Evolutionary conservation across 495 filamentous ascomycete species (phyloP), one percentile per base, ranked within the genome.

Genomic region (Astrocystis sublimbata): DNA sequence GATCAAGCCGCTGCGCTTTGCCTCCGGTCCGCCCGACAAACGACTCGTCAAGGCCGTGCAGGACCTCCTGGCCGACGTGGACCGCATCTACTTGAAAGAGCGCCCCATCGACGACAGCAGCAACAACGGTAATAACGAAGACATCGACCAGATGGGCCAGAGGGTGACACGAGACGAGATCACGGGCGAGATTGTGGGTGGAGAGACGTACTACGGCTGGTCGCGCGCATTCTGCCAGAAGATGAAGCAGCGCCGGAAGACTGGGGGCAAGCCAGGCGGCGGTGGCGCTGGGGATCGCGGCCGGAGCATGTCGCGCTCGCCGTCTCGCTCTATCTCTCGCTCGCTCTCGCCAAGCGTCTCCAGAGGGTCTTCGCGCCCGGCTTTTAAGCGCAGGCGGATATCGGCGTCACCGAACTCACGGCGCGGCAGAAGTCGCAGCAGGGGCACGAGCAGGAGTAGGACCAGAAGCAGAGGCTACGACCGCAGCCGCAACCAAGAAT

Each of bases 141-240:
- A 93, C 54, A 78, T 92, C 19, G 87, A 92, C 67, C 85, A 87
- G 60, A 78, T 96, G 28, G 92, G 92, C 17, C 88, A 93, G 70
- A 71, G 78, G 7, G 74, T 92, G 9, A 69, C 86, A 10, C 71
- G 81, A 2, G 86, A 90, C 58, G 82, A 85, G 61, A 79, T 81
- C 9, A 85, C 81, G 1, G 87, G 85, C 0, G 85, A 90, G 12
- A 73, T 87, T 19, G 65, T 80, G 10, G 76, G 76, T 17, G 85
- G 86, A 7, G 86, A 93, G 33, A 87, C 86, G 7, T 96, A 96
- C 68, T 94, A 94, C 69, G 92, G 91, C 38, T 96, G 92, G 92
- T 92, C 89, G 13, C 84, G 81, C 45, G 74, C 77, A 7, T 96
- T 96, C 65, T 96, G 91, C 75, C 81, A 90, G 64, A 87, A 88